phyloP scores from a whole-genome alignment of 208 protist species.

The Strigomonas galati region DNA sequence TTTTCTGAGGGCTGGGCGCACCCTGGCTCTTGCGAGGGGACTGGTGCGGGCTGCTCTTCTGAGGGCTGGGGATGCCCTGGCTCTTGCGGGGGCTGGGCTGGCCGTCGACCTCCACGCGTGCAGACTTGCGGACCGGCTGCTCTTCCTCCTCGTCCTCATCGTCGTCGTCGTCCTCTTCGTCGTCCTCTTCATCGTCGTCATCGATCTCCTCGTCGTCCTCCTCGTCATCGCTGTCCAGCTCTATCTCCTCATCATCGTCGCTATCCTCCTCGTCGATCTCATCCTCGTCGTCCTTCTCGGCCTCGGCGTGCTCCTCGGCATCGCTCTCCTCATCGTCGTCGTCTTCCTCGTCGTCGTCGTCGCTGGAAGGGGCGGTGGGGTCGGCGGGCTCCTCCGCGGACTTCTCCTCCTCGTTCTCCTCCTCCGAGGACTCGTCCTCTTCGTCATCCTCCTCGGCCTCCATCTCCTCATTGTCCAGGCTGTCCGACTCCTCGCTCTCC shows the following conservation, averaged over 20 bases:
- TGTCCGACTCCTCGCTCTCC: constrained; percentile 2
- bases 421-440: constrained; percentile 9
- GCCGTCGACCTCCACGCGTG: constrained; percentile 2
- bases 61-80: too few species aligned
- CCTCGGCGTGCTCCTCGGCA: constrained; percentile 18
- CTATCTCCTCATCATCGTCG: too few species aligned
- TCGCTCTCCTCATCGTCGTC: constrained; percentile 24
- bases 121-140: constrained; percentile 5
- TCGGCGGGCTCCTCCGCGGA: constrained; percentile 10
- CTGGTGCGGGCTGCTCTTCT: too few species aligned
- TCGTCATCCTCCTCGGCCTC: constrained; percentile 27
- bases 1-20: too few species aligned
- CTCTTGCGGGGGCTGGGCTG: background rate
- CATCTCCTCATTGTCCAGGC: constrained; percentile 21
- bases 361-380: constrained; percentile 9
- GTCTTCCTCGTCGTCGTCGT: constrained; percentile 19
- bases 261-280: constrained; percentile 37
- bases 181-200: constrained; percentile 40
- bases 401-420: constrained; percentile 18
- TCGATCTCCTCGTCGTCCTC: constrained; percentile 38
- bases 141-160: constrained; percentile 18
- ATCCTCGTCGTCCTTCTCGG: constrained; percentile 27
- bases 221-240: too few species aligned
- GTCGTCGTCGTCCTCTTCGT: constrained; percentile 34
- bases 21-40: background rate